Percentiles rank a stretch among this genome's conserved stretches.
phyloP scores from a whole-genome alignment of 176 grass and related monocot genomes.

The Lolium multiflorum region DNA sequence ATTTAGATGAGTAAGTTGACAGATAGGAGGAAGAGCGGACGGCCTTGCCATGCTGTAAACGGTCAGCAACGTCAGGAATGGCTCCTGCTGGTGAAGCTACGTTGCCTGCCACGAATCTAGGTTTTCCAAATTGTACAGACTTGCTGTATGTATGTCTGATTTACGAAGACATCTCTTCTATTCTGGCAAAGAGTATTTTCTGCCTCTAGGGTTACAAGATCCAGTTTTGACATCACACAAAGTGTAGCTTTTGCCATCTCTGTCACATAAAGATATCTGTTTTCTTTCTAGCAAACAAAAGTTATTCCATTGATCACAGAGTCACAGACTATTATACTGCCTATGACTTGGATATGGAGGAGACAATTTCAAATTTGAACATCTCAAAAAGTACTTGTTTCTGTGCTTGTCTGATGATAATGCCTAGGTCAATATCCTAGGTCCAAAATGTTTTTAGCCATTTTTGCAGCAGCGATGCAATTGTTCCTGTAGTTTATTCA shows the following conservation, averaged over 20 bases:
- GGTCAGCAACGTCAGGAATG: background rate
- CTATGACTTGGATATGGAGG: background rate
- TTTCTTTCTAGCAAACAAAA: background rate
- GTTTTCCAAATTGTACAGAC: constrained; percentile 46
- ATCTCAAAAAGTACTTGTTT: background rate
- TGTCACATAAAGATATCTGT: background rate
- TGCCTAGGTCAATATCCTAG: background rate
- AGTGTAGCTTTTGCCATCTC: background rate
- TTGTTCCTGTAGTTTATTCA: too few species aligned
- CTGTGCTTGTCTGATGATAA: background rate
- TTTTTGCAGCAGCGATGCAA: too few species aligned
- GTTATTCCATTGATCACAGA: too few species aligned
- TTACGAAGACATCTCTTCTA: constrained; percentile 18
- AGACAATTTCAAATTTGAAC: background rate
- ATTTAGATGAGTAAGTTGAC: constrained; percentile 41
- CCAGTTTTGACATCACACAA: constrained; percentile 28
- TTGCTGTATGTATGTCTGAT: constrained; percentile 32
- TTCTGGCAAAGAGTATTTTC: background rate
- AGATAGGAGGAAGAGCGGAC: background rate
- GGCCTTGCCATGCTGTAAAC: background rate
- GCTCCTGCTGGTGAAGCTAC: constrained; percentile 18
- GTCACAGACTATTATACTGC: too few species aligned
- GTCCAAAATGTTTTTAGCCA: background rate
- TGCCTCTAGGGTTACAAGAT: background rate
- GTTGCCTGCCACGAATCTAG: background rate